Conservation (phyloP, 768 basidiomycete species). For the Lanmaoa rubissima region DNA sequence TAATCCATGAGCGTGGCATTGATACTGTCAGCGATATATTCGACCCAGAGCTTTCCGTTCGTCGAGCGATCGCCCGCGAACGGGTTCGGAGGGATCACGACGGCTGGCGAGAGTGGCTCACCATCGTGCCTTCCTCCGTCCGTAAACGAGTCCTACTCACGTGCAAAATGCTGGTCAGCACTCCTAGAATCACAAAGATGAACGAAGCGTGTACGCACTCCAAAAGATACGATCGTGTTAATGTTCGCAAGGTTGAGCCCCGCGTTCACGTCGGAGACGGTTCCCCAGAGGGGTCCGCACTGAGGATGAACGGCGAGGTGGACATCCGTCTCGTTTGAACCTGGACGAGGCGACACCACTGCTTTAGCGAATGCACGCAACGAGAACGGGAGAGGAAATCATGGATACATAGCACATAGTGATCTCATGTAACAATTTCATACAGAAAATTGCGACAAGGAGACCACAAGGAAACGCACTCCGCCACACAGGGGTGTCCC, state of each 20-base stretch:
- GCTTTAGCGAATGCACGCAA: slow-evolving; percentile 10
- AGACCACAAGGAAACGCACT: not conserved
- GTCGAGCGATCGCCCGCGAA: slow-evolving; percentile 50
- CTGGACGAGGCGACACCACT: slow-evolving; percentile 7
- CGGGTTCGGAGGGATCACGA: slow-evolving; percentile 42
- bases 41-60: slow-evolving; percentile 52
- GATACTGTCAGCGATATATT: slow-evolving; percentile 40
- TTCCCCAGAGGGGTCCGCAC: slow-evolving; percentile 43
- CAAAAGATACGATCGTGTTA: slow-evolving; percentile 53
- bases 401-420: too few species aligned
- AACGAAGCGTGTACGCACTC: slow-evolving; percentile 32
- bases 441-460: not conserved
- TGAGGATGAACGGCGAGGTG: slow-evolving; percentile 46
- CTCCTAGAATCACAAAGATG: not conserved
- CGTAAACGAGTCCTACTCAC: slow-evolving; percentile 46
- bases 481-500: too few species aligned
- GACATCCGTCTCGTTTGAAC: slow-evolving; percentile 19
- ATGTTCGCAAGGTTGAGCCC: slow-evolving; percentile 38
- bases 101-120: slow-evolving; percentile 38
- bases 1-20: slow-evolving; percentile 48
- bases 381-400: not conserved
- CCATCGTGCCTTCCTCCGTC: slow-evolving; percentile 51
- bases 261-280: slow-evolving; percentile 46
- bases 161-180: not conserved
- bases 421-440: not conserved